Percentiles rank a stretch among this genome's conserved stretches.
phyloP scores from a whole-genome alignment of 176 grass and related monocot genomes.

The Carex pumila region DNA sequence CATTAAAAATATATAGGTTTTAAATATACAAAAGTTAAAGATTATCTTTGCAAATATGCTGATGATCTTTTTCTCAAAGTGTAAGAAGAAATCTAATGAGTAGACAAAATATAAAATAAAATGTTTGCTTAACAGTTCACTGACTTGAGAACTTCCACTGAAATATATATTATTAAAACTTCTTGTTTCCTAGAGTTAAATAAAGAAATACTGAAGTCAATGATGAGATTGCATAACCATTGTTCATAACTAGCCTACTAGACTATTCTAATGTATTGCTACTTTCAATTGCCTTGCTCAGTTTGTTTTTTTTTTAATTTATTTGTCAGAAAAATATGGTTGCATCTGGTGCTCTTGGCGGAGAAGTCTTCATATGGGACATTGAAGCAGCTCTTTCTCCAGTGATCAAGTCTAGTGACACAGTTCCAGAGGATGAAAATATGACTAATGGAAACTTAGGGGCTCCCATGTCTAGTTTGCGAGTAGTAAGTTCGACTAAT shows the following conservation, averaged over 20 bases:
- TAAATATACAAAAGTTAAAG: neutral
- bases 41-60: neutral
- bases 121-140: neutral
- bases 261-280: neutral
- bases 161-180: neutral
- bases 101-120: neutral
- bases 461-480: conserved; percentile 48
- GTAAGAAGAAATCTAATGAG: neutral
- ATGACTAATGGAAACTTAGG: conserved; percentile 67
- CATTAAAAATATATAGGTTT: neutral
- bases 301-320: conserved; percentile 9
- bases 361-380: conserved; percentile 98
- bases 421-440: conserved; percentile 46
- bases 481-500: conserved; percentile 45
- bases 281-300: neutral
- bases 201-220: neutral
- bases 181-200: neutral
- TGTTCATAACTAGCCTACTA: neutral
- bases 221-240: neutral
- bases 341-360: conserved; percentile 86
- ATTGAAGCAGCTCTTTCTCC: conserved; percentile 77
- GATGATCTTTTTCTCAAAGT: neutral
- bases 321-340: conserved; percentile 70
- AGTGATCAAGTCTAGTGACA: conserved; percentile 54
- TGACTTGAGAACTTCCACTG: neutral